phyloP scores from a whole-genome alignment of 2,329 filamentous ascomycete species.

The Penicillium digitatum region DNA sequence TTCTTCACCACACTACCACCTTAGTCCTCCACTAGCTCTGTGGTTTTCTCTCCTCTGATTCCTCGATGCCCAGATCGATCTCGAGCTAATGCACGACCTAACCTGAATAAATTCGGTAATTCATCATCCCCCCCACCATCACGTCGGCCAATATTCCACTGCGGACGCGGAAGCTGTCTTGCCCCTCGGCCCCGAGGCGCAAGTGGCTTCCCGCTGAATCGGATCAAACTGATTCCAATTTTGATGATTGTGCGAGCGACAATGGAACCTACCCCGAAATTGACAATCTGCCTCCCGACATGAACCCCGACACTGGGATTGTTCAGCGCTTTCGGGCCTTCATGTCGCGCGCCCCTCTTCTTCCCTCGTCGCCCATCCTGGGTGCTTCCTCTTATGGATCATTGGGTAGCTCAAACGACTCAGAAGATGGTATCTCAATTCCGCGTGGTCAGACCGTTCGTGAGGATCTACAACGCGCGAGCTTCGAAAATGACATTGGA shows the following conservation, averaged over 20 bases:
- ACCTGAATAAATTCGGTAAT: slow-evolving; percentile 6
- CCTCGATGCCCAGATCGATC: slow-evolving; percentile 1
- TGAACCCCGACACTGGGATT: slow-evolving; percentile 8
- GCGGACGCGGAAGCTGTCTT: slow-evolving; percentile 25
- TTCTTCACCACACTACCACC: background rate
- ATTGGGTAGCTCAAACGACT: slow-evolving; percentile 42
- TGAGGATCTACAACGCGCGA: slow-evolving; percentile 1
- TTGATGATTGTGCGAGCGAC: slow-evolving; percentile 6
- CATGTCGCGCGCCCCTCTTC: slow-evolving; percentile 54
- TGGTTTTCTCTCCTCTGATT: background rate
- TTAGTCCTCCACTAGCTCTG: slow-evolving; percentile 2
- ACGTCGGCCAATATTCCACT: slow-evolving; percentile 20
- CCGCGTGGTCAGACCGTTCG: background rate
- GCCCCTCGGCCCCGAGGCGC: slow-evolving; percentile 19
- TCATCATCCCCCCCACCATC: slow-evolving; percentile 11
- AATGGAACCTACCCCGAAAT: slow-evolving; percentile 9
- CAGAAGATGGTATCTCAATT: slow-evolving; percentile 28
- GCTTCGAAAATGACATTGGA: slow-evolving; percentile 13
- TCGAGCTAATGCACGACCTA: slow-evolving; percentile 15
- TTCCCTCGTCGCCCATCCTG: slow-evolving; percentile 58
- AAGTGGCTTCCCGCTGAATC: slow-evolving; percentile 23
- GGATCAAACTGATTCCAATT: slow-evolving; percentile 12
- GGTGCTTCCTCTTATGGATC: slow-evolving; percentile 61
- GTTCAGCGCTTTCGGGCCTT: slow-evolving; percentile 19
- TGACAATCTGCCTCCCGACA: background rate